Conservation (phyloP, 225 moss, liverwort and hornwort genomes). For the Thuidium tamariscinum region DNA sequence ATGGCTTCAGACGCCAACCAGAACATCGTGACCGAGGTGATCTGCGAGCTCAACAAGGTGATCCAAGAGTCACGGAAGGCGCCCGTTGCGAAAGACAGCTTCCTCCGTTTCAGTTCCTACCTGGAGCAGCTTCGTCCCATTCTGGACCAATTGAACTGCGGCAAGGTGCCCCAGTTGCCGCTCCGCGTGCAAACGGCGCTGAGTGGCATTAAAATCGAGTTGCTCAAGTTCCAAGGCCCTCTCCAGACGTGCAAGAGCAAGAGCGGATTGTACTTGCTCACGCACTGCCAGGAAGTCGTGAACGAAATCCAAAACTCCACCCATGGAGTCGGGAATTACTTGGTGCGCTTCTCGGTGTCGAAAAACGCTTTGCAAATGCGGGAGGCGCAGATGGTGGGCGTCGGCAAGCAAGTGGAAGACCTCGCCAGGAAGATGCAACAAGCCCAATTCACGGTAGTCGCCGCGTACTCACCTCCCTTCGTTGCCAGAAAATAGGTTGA, state of each 20-base stretch:
- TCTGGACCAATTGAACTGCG: slow-evolving; percentile 2
- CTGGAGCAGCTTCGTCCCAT: slow-evolving; percentile 12
- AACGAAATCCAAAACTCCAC: slow-evolving; percentile 5
- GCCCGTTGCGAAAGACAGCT: slow-evolving; percentile 4
- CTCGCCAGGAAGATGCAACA: slow-evolving; percentile 17
- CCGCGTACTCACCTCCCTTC: not conserved
- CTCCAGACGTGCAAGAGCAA: slow-evolving; percentile 1
- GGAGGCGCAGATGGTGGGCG: not conserved
- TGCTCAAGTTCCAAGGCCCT: slow-evolving; percentile 1
- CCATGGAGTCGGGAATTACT: slow-evolving; percentile 6
- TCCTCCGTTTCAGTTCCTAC: not conserved
- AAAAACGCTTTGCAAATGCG: not conserved
- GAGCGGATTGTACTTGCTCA: slow-evolving; percentile 17
- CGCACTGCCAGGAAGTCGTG: slow-evolving; percentile 11
- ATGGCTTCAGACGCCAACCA: slow-evolving; percentile 15
- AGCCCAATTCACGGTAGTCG: slow-evolving; percentile 3
- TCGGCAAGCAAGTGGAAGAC: not conserved
- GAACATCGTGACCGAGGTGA: slow-evolving; percentile 8
- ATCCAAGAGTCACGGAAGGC: not conserved
- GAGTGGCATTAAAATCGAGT: slow-evolving; percentile 2
- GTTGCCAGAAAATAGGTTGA: not conserved
- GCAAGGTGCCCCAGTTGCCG: slow-evolving; percentile 5
- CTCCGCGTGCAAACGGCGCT: slow-evolving; percentile 3
- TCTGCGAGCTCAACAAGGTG: slow-evolving; percentile 4
- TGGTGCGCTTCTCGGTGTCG: not conserved